Evolutionary conservation across 805 yeast genomes (phyloP).

Genomic region (Yarrowia yakushimensis): DNA sequence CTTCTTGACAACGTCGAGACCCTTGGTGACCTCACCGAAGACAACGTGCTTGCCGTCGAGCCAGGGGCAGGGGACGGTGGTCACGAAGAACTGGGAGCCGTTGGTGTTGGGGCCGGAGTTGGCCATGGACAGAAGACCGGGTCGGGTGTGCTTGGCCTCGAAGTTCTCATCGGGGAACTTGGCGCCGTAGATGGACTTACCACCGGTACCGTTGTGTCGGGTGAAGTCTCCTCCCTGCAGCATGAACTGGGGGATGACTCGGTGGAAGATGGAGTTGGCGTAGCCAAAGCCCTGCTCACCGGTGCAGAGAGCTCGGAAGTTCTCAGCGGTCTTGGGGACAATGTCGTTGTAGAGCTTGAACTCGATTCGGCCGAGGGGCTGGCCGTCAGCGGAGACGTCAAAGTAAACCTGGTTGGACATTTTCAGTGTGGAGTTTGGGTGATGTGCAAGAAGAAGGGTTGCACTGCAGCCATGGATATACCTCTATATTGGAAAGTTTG

Average conservation of each 20-base stretch:
- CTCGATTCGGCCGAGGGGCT: constrained; percentile 74
- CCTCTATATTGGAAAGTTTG: constrained; percentile 10
- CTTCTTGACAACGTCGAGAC: constrained; percentile 79
- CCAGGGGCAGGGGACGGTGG: constrained; percentile 85
- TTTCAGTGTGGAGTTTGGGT: neutral
- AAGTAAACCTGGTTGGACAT: constrained; percentile 25
- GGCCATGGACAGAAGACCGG: constrained; percentile 92
- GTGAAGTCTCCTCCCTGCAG: constrained; percentile 93
- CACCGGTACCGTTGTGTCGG: constrained; percentile 88
- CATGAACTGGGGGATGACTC: constrained; percentile 96
- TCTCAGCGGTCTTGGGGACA: constrained; percentile 93
- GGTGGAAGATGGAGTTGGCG: constrained; percentile 86
- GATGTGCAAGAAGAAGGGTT: neutral
- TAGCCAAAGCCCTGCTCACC: constrained; percentile 95
- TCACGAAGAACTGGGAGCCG: constrained; percentile 96
- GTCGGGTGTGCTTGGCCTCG: constrained; percentile 65
- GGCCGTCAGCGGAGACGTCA: constrained; percentile 38
- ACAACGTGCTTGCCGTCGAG: constrained; percentile 94
- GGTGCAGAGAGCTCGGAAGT: constrained; percentile 90
- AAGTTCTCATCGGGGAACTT: constrained; percentile 77
- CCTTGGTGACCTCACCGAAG: constrained; percentile 87
- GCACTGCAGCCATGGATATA: neutral
- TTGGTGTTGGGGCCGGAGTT: constrained; percentile 98
- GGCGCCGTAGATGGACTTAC: constrained; percentile 75
- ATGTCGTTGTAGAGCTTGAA: constrained; percentile 87